phyloP scores from a whole-genome alignment of 306 rosid genomes.

The Glycine tomentella region DNA sequence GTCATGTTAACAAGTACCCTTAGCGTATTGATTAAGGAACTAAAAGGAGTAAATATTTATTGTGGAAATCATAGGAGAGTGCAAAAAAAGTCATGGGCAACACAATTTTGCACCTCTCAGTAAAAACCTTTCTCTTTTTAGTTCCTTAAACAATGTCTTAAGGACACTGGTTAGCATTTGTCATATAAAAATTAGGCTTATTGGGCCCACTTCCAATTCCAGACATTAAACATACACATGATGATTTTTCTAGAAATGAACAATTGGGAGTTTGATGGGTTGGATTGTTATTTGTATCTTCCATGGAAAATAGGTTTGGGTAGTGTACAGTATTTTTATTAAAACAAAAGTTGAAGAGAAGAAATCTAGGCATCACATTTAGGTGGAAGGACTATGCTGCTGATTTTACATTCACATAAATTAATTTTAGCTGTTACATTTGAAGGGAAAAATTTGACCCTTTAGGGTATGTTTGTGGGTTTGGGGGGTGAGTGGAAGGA shows the following conservation, averaged over 20 bases:
- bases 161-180: too few relatives aligned
- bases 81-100: too few relatives aligned
- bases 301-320: background rate
- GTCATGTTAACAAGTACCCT: too few relatives aligned
- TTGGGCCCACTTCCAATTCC: background rate
- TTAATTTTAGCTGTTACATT: background rate
- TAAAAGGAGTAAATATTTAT: too few relatives aligned
- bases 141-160: too few relatives aligned
- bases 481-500: background rate
- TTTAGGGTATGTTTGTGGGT: background rate
- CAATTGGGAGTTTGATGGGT: background rate
- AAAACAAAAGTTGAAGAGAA: background rate
- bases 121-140: too few relatives aligned
- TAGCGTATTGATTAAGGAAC: too few relatives aligned
- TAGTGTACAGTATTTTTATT: background rate
- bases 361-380: background rate
- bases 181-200: background rate
- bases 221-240: background rate
- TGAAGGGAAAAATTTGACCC: background rate
- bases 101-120: too few relatives aligned
- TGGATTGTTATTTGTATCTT: background rate
- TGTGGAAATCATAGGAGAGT: too few relatives aligned
- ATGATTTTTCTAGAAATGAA: background rate
- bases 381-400: background rate
- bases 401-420: background rate